A percentile compares a stretch with the other conserved stretches of the same genome.
These are phyloP conservation scores for Saccharomyces hybrid DNA, from an alignment of 1,139 yeast genomes.

Conservation along the genomic window DNA sequence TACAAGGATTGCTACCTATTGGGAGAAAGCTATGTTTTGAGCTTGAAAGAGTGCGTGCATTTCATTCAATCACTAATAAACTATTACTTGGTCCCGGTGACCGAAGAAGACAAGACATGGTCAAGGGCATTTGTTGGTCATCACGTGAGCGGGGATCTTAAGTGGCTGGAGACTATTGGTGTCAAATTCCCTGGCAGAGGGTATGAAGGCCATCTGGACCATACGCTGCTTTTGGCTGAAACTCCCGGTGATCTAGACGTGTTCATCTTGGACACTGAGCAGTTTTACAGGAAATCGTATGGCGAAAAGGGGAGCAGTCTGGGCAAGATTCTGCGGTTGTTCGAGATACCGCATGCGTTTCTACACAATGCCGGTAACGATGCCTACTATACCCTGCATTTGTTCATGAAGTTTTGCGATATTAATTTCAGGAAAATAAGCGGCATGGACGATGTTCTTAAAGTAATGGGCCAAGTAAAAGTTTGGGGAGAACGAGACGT, in stretches of 20 bases:
- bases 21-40: slow-evolving; percentile 45
- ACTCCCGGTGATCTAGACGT: not conserved
- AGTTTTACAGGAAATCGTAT: slow-evolving; percentile 39
- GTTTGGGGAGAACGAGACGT: slow-evolving; percentile 21
- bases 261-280: slow-evolving; percentile 45
- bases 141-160: slow-evolving; percentile 55
- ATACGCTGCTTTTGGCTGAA: not conserved
- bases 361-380: slow-evolving; percentile 81
- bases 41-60: slow-evolving; percentile 32
- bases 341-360: slow-evolving; percentile 53
- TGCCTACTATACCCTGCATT: slow-evolving; percentile 56
- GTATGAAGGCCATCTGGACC: not conserved
- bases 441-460: slow-evolving; percentile 28
- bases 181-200: slow-evolving; percentile 36
- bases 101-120: slow-evolving; percentile 21
- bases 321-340: slow-evolving; percentile 42
- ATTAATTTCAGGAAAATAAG: slow-evolving; percentile 38
- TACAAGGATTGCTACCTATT: slow-evolving; percentile 49
- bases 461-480: slow-evolving; percentile 15
- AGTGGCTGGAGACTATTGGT: slow-evolving; percentile 44
- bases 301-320: slow-evolving; percentile 43
- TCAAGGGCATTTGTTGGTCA: slow-evolving; percentile 56
- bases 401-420: slow-evolving; percentile 48
- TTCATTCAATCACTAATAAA: slow-evolving; percentile 40
- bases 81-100: slow-evolving; percentile 33